Evolutionary conservation across 495 filamentous ascomycete genomes (phyloP).

Genomic region (Penicillium paxilli): DNA sequence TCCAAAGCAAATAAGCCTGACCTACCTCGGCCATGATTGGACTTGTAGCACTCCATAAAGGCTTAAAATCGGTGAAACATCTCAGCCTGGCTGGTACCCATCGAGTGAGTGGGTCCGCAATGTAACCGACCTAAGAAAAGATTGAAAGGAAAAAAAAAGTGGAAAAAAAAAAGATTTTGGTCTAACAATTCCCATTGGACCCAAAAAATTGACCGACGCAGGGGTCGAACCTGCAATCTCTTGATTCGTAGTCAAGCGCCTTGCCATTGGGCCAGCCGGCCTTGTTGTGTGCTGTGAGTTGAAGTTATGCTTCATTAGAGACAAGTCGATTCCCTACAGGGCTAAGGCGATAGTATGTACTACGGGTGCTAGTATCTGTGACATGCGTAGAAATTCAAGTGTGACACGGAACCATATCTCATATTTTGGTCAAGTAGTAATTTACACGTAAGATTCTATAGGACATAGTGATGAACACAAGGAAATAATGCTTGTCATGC

Average conservation of each 20-base stretch:
- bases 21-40: neutral
- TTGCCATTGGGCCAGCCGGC: constrained; percentile 67
- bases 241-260: constrained; percentile 74
- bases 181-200: neutral
- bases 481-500: constrained; percentile 10
- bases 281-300: neutral
- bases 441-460: neutral
- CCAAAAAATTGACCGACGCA: constrained; percentile 42
- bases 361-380: neutral
- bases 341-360: neutral
- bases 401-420: neutral
- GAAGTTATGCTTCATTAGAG: neutral
- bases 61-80: neutral
- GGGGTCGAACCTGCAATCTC: constrained; percentile 55
- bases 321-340: neutral
- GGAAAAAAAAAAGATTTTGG: neutral
- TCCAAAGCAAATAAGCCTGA: neutral
- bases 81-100: neutral
- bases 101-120: neutral
- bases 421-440: neutral
- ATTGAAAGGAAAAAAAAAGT: neutral
- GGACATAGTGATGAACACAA: constrained; percentile 6
- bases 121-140: too few species aligned
- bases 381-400: neutral
- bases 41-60: neutral